Conservation (phyloP, 768 basidiomycete genomes). For the Tricholoma sp. region DNA sequence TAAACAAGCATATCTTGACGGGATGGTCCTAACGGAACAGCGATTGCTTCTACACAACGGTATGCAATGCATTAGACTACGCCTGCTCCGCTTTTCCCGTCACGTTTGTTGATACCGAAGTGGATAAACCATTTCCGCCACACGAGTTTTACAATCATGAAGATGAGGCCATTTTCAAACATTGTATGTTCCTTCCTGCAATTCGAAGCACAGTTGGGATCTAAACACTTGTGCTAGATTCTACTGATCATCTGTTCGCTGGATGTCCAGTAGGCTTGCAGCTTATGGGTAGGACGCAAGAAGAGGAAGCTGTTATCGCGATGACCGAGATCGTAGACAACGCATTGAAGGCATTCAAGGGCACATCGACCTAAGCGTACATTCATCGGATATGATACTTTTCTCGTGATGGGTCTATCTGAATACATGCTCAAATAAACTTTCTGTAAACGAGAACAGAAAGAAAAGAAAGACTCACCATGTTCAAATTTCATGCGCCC, state of each 20-base stretch:
- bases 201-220: background rate
- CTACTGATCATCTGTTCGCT: constrained; percentile 45
- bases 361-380: background rate
- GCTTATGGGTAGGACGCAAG: constrained; percentile 58
- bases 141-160: constrained; percentile 47
- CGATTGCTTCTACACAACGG: constrained; percentile 52
- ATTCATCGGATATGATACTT: background rate
- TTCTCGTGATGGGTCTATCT: no score
- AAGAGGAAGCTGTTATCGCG: constrained; percentile 67
- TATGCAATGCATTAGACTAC: constrained; percentile 67
- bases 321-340: constrained; percentile 63
- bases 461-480: no score
- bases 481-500: no score
- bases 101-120: constrained; percentile 47
- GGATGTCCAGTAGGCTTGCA: constrained; percentile 62
- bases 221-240: constrained; percentile 32
- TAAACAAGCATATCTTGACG: background rate
- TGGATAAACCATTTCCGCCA: constrained; percentile 44
- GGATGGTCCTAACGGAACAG: constrained; percentile 34
- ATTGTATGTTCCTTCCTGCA: constrained; percentile 39
- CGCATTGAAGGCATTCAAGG: constrained; percentile 34
- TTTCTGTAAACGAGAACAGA: no score
- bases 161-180: constrained; percentile 47
- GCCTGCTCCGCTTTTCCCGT: constrained; percentile 58
- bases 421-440: no score